Conservation (phyloP, 78 protist genomes). For the Protostelium mycophagum region DNA sequence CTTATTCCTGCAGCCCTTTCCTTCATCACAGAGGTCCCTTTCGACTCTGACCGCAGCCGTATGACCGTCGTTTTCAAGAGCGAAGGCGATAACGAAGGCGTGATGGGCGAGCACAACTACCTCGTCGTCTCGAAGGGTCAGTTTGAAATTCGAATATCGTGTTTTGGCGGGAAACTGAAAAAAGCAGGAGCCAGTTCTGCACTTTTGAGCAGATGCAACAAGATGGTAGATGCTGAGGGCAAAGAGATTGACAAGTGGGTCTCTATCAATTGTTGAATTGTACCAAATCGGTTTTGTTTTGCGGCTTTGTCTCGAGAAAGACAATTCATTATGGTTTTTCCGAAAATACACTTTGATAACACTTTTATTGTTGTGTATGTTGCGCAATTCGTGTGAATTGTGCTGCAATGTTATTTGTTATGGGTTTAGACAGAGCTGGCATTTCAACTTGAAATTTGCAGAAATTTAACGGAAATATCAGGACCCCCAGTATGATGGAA, state of each 20-base stretch:
- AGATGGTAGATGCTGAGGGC: not conserved
- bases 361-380: too few species aligned
- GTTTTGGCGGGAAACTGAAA: too few species aligned
- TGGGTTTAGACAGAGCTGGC: too few species aligned
- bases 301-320: too few species aligned
- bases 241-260: not conserved
- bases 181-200: not conserved
- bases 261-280: too few species aligned
- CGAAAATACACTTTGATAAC: too few species aligned
- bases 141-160: too few species aligned
- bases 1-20: not conserved
- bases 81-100: not conserved
- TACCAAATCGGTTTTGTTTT: too few species aligned
- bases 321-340: too few species aligned
- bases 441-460: not conserved
- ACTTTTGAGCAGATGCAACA: not conserved
- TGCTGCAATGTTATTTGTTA: too few species aligned
- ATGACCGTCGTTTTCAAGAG: constrained; percentile 4
- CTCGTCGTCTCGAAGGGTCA: not conserved
- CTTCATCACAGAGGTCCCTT: not conserved
- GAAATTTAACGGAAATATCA: not conserved
- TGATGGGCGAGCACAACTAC: not conserved
- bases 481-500: not conserved
- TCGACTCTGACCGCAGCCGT: not conserved
- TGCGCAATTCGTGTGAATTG: too few species aligned